phyloP scores from a whole-genome alignment of 1,284 basidiomycete genomes.

The Flammula alnicola region DNA sequence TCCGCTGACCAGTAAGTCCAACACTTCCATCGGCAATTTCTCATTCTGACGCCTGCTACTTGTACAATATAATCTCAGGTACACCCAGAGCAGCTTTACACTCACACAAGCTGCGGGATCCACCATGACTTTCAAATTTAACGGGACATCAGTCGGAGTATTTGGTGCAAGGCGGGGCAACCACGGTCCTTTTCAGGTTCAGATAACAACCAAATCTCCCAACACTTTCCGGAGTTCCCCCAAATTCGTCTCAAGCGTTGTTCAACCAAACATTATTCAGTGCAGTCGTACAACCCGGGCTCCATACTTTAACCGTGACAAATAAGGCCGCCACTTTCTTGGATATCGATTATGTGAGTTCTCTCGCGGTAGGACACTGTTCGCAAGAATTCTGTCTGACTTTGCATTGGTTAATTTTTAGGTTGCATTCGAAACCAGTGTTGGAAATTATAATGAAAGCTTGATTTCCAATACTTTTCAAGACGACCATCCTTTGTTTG shows the following conservation, averaged over 20 bases:
- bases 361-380: background rate
- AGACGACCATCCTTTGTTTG: slow-evolving; percentile 17
- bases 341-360: slow-evolving; percentile 25
- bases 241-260: background rate
- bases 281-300: background rate
- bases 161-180: slow-evolving; percentile 23
- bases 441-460: slow-evolving; percentile 16
- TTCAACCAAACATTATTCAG: slow-evolving; percentile 19
- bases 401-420: slow-evolving; percentile 3
- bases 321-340: slow-evolving; percentile 13
- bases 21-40: background rate
- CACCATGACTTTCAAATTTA: slow-evolving; percentile 21
- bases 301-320: slow-evolving; percentile 13
- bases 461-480: slow-evolving; percentile 20
- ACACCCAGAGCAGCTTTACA: slow-evolving; percentile 25
- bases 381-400: background rate
- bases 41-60: too few relatives aligned
- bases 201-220: background rate
- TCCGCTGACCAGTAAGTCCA: slow-evolving; percentile 1
- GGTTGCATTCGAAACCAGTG: slow-evolving; percentile 13
- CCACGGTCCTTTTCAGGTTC: background rate
- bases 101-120: slow-evolving; percentile 16
- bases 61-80: slow-evolving; percentile 13
- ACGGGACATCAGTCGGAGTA: slow-evolving; percentile 24
- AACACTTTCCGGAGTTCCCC: background rate